Evolutionary conservation across 208 protist species (phyloP), one percentile per base, ranked within the genome.

Genomic region (Crithidia sp.): DNA sequence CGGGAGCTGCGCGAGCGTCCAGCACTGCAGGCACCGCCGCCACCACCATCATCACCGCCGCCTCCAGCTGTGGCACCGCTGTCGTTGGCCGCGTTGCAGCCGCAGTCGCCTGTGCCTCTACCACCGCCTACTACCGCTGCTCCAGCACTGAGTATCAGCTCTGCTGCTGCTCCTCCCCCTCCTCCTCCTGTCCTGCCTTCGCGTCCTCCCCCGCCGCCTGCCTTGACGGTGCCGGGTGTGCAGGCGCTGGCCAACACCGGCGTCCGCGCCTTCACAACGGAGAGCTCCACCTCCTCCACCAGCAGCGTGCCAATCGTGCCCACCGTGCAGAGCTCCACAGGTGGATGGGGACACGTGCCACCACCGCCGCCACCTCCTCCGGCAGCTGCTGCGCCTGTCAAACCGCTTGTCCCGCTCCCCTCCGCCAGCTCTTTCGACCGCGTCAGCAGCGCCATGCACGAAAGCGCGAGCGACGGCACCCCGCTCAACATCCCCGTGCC

Each of bases 401-500:
- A 50, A 0, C n/a, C 17, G n/a, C 39, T 55, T 17, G 54, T 65
- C 36, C 43, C 55, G 7, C 7, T 75, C 39, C 70, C 17, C 62
- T 75, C 71, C 40, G 49, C 43, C 7, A 17, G 63, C 55, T 65
- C 77, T 13, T 55, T 75, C 65, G 70, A 83, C 55, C 36, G 28
- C 57, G 53, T 17, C 53, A 44, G 39, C 4, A 39, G 17, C 19
- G 57, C 28, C 28, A 28, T 56, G 4, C 28, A 49, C 64, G 64
- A 69, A 2, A 47, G 10, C 44, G 52, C 50, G 59, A 68, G 69
- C 17, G 73, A 67, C 57, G 76, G 58, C 68, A 76, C 74, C 50
- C 74, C 74, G 43, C 65, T 86, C 28, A 77, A 63, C 71, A 84
- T 89, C 41, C 85, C 85, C 5, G 77, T 87, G 0, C 85, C 85